Base-by-base conservation (phyloP, 148 eudicot species). In the Rhododendron williamsianum region DNA sequence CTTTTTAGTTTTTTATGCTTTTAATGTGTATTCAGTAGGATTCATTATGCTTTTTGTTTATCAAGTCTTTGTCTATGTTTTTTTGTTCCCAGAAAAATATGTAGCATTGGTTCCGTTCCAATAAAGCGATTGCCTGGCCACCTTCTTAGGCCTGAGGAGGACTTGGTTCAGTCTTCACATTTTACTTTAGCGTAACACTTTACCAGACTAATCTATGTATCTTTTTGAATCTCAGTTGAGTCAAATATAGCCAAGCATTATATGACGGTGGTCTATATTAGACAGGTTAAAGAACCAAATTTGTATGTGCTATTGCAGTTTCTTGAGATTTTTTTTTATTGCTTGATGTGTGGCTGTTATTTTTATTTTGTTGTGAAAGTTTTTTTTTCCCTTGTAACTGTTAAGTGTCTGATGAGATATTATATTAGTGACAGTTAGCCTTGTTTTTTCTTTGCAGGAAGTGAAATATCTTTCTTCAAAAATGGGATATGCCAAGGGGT, bases 401-500 rank as follows among this genome's bases (percentile, higher is more conserved):
- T 84, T 52, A 11, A 49, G 30, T 84, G 10, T 83, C 74, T 30
- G 67, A 73, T n/a, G 78, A 35, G 81, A 19, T 56, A 1, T 15
- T 51, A 35, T 84, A 38, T 13, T 73, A 0, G 25, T 38, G 19
- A 76, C 76, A 30, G 41, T 76, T 76, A 38, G 25, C 35, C 51
- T 60, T n/a, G 52, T 18, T 82, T 46, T 85, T 74, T 15, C 45
- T 86, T 25, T 92, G 93, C 93, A 97, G 99, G 99, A 85, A 97
- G 99, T 84, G 98, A 95, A 89, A 95, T 97, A 81, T 92, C 94
- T 67, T 95, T 94, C 86, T 97, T 92, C 89, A 97, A 93, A 89
- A 97, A 97, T 87, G 99, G 99, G 45, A 83, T 87, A 33, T 94
- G 93, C 89, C 99, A 95, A 86, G 99, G 99, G 60, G 91, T 91